Base-by-base conservation (phyloP, 176 grass and related monocot species). In the Elymus sibiricus region DNA sequence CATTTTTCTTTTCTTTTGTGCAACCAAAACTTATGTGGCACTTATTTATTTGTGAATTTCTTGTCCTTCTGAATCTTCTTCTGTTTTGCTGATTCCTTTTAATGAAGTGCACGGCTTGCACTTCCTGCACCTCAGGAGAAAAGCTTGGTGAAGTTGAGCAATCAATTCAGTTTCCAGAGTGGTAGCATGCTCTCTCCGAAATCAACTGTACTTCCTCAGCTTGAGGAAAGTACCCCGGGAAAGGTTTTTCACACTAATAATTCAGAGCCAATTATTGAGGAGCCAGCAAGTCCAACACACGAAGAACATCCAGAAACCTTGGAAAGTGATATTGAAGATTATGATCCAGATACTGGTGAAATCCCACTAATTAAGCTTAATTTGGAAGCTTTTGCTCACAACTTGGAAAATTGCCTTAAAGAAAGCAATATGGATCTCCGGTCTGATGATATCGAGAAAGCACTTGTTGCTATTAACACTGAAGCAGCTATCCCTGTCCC, bases 281-380 rank as follows among this genome's bases (percentile, higher is more conserved):
- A 98, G 49, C 95, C 95, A 73, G 61, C 74, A 83, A 98, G 89
- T 85, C 95, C 95, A 90, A 83, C 26, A 80, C 83, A 87, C 76
- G 85, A 87, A 37, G 85, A 90, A 79, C 53, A n/a, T 47, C 47
- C 40, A 84, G 87, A 83, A 60, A 85, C 67, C 29, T 76, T 63
- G 82, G 84, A 83, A 80, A 90, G 83, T 8, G 84, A 93, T 71
- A 94, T 98, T 21, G 96, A 98, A 81, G 91, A 95, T 86, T 74
- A 85, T 74, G 47, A 89, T 38, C 89, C 90, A 44, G 86, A 98
- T 77, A 80, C 35, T 87, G 90, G 88, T 87, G 96, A 95, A 83
- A 98, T 98, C 73, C 96, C 96, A 63, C 89, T 79, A 78, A 98
- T 98, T 79, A 95, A 94, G 65, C 78, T 95, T 65, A 93, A 98